Percentiles rank a stretch among this genome's conserved stretches.
phyloP scores from a whole-genome alignment of 345 rosid genomes.

The Eucalyptus albens region DNA sequence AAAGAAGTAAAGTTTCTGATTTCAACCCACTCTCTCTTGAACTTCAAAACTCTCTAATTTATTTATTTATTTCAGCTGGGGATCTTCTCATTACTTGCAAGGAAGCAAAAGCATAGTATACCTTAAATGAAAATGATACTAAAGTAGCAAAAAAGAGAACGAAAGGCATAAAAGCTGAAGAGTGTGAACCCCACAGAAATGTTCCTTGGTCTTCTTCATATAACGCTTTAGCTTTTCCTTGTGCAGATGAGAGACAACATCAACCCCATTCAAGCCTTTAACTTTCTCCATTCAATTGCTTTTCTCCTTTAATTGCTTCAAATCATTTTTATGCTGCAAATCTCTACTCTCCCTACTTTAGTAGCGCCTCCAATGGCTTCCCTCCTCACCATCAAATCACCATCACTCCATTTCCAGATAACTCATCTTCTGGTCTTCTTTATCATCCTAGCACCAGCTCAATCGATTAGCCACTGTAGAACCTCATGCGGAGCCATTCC shows the following conservation, averaged over 20 bases:
- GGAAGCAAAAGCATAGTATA: neutral
- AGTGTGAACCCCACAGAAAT: neutral
- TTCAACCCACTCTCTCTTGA: neutral
- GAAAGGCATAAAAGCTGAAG: neutral
- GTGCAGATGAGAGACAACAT: neutral
- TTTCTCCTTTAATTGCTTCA: neutral
- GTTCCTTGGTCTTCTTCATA: neutral
- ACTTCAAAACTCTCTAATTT: neutral
- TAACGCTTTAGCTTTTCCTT: neutral
- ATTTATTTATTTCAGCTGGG: neutral
- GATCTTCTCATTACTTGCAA: neutral
- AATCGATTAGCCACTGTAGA: slow-evolving; percentile 36
- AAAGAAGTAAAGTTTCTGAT: neutral
- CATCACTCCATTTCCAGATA: neutral
- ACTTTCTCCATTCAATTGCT: neutral
- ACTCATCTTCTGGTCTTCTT: neutral
- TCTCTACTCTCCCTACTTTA: neutral
- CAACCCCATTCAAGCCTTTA: neutral
- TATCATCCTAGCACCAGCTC: slow-evolving; percentile 10
- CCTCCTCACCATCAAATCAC: neutral
- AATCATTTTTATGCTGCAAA: neutral
- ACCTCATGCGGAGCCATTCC: slow-evolving; percentile 63
- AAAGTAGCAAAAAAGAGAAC: neutral
- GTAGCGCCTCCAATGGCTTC: neutral
- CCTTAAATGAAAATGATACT: neutral